Conservation (phyloP, 352 stramenopile genomes). For the Hyphochytrium catenoides region DNA sequence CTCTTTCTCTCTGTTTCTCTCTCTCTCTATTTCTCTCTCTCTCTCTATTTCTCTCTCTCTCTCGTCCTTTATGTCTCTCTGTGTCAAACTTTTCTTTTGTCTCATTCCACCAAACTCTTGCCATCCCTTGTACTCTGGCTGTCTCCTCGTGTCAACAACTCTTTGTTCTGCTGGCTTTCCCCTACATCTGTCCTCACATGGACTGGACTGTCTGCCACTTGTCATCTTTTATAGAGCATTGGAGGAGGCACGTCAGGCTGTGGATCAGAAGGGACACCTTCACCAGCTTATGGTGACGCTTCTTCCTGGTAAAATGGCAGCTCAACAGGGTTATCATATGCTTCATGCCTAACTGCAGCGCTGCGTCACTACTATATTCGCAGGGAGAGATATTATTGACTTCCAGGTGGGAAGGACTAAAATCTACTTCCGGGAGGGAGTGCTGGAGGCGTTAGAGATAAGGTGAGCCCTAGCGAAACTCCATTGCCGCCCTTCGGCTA, state of each 20-base stretch:
- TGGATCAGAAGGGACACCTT: not conserved
- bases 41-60: too few species aligned
- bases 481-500: too few species aligned
- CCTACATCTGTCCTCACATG: slow-evolving; percentile 12
- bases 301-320: too few species aligned
- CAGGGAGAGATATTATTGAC: slow-evolving; percentile 38
- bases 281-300: not conserved
- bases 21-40: too few species aligned
- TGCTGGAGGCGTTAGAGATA: slow-evolving; percentile 45
- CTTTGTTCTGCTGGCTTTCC: too few species aligned
- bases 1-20: too few species aligned
- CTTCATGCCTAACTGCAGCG: not conserved
- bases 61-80: too few species aligned
- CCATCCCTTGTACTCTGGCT: too few species aligned
- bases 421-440: slow-evolving; percentile 56
- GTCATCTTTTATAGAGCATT: not conserved
- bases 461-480: slow-evolving; percentile 32
- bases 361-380: slow-evolving; percentile 33
- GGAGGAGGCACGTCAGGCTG: not conserved
- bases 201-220: not conserved
- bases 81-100: too few species aligned
- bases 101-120: too few species aligned
- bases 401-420: slow-evolving; percentile 56
- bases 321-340: too few species aligned
- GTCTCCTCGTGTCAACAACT: too few species aligned